Base-by-base conservation (phyloP, 108 stramenopile species). In the Aureococcus anophagefferens region DNA sequence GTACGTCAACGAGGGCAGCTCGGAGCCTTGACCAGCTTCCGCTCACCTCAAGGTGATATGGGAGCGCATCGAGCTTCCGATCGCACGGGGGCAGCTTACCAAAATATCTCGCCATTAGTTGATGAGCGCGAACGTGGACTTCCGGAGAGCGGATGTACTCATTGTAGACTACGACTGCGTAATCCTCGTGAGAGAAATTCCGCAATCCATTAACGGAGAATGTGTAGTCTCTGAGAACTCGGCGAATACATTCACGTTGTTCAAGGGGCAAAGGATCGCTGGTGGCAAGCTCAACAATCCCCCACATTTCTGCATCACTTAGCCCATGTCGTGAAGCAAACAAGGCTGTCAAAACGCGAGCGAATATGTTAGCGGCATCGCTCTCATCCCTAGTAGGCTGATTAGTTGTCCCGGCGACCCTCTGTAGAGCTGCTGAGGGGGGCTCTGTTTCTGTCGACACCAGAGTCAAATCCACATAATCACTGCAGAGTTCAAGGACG, bases 21-120 rank as follows among this genome's bases (percentile, higher is more conserved):
- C 82, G 82, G 31, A 84, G 72, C 69, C 82, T 82, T 29, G 62
- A 63, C 83, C 83, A 84, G 66, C 59, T 68, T 16, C 84, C 84
- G 28, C 73, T 69, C 31, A 80, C 81, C 40, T 83, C 81, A 5
- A 71, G 59, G 45, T 84, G 84, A 46, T 83, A 84, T 15, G 82
- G 77, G 33, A 83, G 80, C 31, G 79, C 79, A 29, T 77, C 80
- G 44, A 82, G 67, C 68, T 81, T 78, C 35, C 82, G 74, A 40
- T 77, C 76, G 63, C 74, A 78, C 30, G 81, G 67, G 17, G 76
- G 64, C n/a, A 83, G 69, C 30, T 72, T 72, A 17, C 69, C 68
- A 25, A 80, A 80, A 69, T 78, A 80, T 18, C 79, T 73, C 46
- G 77, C 79, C 80, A 83, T 78, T 35, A 73, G 66, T 29, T 76